Conservation (phyloP, 2,329 filamentous ascomycete species). For the Ophiocordyceps robertsii region DNA sequence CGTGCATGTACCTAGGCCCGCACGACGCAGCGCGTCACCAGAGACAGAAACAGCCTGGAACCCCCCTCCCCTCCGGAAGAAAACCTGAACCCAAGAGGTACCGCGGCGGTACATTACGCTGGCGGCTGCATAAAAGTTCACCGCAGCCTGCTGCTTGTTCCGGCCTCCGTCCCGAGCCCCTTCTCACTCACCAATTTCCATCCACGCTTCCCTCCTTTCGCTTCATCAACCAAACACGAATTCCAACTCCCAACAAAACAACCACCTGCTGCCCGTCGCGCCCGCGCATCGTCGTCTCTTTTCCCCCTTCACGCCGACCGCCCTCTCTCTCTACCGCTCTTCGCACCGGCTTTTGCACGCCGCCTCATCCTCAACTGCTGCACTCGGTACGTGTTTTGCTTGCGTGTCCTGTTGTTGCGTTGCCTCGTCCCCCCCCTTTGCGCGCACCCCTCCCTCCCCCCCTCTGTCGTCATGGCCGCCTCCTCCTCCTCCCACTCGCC, state of each 20-base stretch:
- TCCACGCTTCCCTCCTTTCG: constrained; percentile 13
- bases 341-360: neutral
- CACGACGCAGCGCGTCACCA: neutral
- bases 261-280: constrained; percentile 4
- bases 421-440: constrained; percentile 2
- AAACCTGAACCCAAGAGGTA: neutral
- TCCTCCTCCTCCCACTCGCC: constrained; percentile 8
- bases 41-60: neutral
- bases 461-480: constrained; percentile 26
- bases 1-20: neutral
- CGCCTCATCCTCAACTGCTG: neutral
- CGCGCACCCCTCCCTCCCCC: constrained; percentile 16
- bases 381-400: constrained; percentile 5
- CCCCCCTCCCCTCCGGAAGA: neutral
- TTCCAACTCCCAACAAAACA: constrained; percentile 15
- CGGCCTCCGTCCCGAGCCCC: constrained; percentile 14
- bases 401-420: constrained; percentile 3
- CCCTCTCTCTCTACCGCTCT: neutral
- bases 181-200: constrained; percentile 14
- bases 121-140: constrained; percentile 3
- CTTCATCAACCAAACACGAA: constrained; percentile 14
- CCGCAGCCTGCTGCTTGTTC: constrained; percentile 5
- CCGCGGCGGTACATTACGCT: neutral
- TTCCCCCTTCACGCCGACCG: neutral
- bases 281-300: constrained; percentile 6